These are phyloP conservation scores for Jaapia argillacea DNA, from an alignment of 768 basidiomycete species.

Conservation along the genomic window DNA sequence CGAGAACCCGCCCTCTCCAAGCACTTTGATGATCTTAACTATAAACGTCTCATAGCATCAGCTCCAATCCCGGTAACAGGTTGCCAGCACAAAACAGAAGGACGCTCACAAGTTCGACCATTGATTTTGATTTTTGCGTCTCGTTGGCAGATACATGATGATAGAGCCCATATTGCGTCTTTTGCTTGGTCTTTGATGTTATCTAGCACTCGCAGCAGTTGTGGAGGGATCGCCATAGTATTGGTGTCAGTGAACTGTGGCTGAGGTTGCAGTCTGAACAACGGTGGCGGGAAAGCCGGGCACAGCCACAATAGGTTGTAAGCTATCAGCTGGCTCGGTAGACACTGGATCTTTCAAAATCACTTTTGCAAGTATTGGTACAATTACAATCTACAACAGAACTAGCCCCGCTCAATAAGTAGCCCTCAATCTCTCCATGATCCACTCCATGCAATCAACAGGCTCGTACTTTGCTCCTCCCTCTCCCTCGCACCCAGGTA, in stretches of 20 bases:
- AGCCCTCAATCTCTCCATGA: conserved; percentile 1
- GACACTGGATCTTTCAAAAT: too few relatives aligned
- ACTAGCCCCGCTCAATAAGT: not conserved
- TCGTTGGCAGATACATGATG: conserved; percentile 72
- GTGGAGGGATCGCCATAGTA: conserved; percentile 22
- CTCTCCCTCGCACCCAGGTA: not conserved
- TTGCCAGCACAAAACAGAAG: not conserved
- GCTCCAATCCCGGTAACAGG: too few relatives aligned
- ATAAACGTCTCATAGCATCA: too few relatives aligned
- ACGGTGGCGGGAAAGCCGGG: too few relatives aligned
- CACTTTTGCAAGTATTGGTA: too few relatives aligned
- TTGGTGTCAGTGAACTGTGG: too few relatives aligned
- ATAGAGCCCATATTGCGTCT: conserved; percentile 74
- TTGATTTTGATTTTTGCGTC: conserved; percentile 91
- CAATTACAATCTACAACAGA: too few relatives aligned
- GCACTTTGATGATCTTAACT: conserved; percentile 86
- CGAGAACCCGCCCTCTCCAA: conserved; percentile 95
- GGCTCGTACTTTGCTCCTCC: not conserved
- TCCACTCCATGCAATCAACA: not conserved
- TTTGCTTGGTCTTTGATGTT: conserved; percentile 65
- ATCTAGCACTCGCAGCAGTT: conserved; percentile 34
- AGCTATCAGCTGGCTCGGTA: too few relatives aligned
- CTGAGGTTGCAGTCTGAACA: too few relatives aligned
- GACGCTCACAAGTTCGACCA: conserved; percentile 82
- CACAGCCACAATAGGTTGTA: too few relatives aligned